Percentiles rank a stretch among this genome's conserved stretches.
Conservation (phyloP, 306 rosid genomes). For the Erythrophleum fordii region DNA sequence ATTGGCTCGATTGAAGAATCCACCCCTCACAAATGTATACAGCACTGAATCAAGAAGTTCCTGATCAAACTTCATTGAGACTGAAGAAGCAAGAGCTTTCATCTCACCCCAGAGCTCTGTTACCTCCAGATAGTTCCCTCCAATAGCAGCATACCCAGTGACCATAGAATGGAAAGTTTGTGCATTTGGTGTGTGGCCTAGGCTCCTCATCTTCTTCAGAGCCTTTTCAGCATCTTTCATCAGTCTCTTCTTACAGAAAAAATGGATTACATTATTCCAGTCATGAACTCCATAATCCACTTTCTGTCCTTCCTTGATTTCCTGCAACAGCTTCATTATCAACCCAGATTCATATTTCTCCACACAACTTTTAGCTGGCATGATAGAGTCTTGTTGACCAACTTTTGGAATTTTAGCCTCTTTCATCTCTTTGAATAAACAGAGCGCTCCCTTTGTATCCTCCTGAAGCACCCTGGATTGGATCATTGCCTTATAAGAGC, state of each 20-base stretch:
- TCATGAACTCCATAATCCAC: conserved; percentile 79
- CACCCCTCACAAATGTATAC: conserved; percentile 87
- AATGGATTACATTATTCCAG: conserved; percentile 89
- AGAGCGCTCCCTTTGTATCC: conserved; percentile 79
- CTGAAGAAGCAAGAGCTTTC: conserved; percentile 73
- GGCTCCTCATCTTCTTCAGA: conserved; percentile 83
- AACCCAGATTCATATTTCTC: conserved; percentile 58
- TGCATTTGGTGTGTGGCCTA: conserved; percentile 78
- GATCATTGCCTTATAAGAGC: conserved; percentile 77
- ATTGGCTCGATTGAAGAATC: conserved; percentile 76
- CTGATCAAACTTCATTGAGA: conserved; percentile 86
- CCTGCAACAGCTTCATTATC: conserved; percentile 72
- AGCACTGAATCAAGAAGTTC: conserved; percentile 90
- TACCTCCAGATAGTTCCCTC: conserved; percentile 85
- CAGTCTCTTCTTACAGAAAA: conserved; percentile 76
- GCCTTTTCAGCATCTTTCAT: conserved; percentile 92
- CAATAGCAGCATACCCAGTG: conserved; percentile 85
- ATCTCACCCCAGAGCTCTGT: conserved; percentile 93
- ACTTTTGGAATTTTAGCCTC: conserved; percentile 69
- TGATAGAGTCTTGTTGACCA: conserved; percentile 52
- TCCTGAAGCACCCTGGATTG: conserved; percentile 73
- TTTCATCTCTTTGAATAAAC: conserved; percentile 79
- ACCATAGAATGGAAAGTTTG: conserved; percentile 90
- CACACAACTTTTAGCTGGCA: conserved; percentile 49
- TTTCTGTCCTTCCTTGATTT: conserved; percentile 81